Conservation (phyloP, 2,329 filamentous ascomycete species). For the Hymenoscyphus scutula region DNA sequence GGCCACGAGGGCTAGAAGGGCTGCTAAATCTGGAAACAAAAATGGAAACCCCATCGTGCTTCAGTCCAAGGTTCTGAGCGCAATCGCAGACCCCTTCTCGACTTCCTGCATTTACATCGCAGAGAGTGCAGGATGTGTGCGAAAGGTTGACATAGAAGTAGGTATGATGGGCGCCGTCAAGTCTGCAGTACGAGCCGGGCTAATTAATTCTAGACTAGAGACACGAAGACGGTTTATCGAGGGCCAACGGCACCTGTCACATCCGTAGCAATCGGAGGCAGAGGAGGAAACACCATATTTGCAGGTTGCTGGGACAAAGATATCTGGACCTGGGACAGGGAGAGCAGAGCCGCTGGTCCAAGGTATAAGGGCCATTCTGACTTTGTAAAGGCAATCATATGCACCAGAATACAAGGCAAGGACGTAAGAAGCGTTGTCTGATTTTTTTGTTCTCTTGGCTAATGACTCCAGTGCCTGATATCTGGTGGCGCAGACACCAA, state of each 20-base stretch:
- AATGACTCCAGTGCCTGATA: slow-evolving; percentile 49
- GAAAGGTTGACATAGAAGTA: slow-evolving; percentile 74
- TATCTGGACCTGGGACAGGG: slow-evolving; percentile 79
- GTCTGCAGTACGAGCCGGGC: not conserved
- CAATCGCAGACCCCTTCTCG: slow-evolving; percentile 64
- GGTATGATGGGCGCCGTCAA: slow-evolving; percentile 39
- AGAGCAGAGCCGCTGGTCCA: slow-evolving; percentile 51
- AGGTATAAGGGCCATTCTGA: slow-evolving; percentile 77
- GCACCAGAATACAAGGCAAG: slow-evolving; percentile 57
- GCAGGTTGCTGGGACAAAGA: slow-evolving; percentile 94
- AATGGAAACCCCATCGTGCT: slow-evolving; percentile 78
- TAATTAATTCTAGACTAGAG: slow-evolving; percentile 38
- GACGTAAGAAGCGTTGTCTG: slow-evolving; percentile 42
- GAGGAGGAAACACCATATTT: slow-evolving; percentile 61
- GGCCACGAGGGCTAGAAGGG: slow-evolving; percentile 53
- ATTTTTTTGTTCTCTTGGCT: slow-evolving; percentile 14
- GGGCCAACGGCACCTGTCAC: slow-evolving; percentile 80
- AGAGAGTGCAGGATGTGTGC: slow-evolving; percentile 80
- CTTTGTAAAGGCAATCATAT: slow-evolving; percentile 82
- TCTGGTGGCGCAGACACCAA: slow-evolving; percentile 77
- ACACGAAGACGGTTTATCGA: slow-evolving; percentile 54
- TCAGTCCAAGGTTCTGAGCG: slow-evolving; percentile 81
- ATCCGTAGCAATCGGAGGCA: slow-evolving; percentile 65
- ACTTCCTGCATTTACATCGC: slow-evolving; percentile 68
- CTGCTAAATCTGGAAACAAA: slow-evolving; percentile 70